Conservation (phyloP, 495 filamentous ascomycete genomes). For the Pseudevernia furfuracea region DNA sequence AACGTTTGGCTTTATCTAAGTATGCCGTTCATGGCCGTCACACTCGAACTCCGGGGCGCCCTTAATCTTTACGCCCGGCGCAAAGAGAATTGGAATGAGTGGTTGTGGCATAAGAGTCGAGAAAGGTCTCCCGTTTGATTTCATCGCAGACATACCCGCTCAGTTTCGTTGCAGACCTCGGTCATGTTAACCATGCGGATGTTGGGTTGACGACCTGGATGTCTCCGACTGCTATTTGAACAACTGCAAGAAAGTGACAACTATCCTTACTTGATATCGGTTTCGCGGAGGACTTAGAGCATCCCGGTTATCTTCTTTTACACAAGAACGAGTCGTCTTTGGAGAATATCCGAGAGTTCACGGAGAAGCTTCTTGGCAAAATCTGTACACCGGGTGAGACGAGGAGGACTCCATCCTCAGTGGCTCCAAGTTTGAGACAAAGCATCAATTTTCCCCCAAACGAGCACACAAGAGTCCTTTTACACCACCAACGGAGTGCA, state of each 20-base stretch:
- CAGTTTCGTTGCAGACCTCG: not conserved
- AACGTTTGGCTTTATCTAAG: not conserved
- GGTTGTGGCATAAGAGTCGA: not conserved
- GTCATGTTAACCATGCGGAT: not conserved
- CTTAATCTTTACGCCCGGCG: not conserved
- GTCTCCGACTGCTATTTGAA: no score
- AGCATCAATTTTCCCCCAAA: not conserved
- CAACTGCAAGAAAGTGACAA: no score
- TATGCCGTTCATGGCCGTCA: not conserved
- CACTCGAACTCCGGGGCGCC: not conserved
- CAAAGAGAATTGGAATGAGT: not conserved
- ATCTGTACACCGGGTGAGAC: no score
- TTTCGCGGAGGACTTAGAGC: no score
- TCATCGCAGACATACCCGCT: not conserved
- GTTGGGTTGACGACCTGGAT: no score
- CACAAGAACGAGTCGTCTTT: no score
- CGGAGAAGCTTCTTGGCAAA: no score
- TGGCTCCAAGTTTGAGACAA: not conserved
- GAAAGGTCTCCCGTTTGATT: not conserved
- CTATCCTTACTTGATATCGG: no score
- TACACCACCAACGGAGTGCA: not conserved
- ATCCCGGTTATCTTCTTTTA: no score
- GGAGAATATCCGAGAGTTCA: no score
- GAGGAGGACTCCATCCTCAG: not conserved
- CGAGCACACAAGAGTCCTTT: not conserved